Conservation (phyloP, 495 filamentous ascomycete species). For the Cryomyces antarcticus region DNA sequence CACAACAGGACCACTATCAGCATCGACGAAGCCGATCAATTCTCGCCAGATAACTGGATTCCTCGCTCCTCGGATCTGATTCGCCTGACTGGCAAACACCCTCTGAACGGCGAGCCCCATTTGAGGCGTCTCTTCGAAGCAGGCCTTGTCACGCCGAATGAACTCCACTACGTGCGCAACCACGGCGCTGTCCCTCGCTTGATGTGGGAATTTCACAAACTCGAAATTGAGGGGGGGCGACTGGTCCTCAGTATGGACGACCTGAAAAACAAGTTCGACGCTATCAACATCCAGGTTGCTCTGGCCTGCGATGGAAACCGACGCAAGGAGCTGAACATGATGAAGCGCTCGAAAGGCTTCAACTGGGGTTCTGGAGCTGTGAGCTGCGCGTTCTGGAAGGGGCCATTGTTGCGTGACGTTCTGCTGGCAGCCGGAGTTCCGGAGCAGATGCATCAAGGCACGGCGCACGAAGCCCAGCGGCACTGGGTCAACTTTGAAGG, state of each 20-base stretch:
- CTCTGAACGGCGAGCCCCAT: slow-evolving; percentile 15
- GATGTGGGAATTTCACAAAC: slow-evolving; percentile 5
- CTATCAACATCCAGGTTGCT: slow-evolving; percentile 7
- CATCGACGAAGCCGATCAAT: slow-evolving; percentile 18
- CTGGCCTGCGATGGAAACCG: slow-evolving; percentile 9
- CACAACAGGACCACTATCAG: slow-evolving; percentile 1
- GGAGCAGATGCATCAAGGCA: slow-evolving; percentile 27
- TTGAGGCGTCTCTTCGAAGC: slow-evolving; percentile 10
- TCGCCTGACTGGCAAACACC: slow-evolving; percentile 19
- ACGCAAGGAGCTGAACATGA: slow-evolving; percentile 10
- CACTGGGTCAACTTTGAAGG: slow-evolving; percentile 11
- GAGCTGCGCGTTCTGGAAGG: slow-evolving; percentile 10
- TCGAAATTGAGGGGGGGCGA: slow-evolving; percentile 4
- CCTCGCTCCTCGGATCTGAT: slow-evolving; percentile 14
- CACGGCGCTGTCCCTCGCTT: slow-evolving; percentile 9
- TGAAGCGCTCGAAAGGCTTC: slow-evolving; percentile 8
- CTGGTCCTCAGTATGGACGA: slow-evolving; percentile 6
- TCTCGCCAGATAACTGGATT: slow-evolving; percentile 20
- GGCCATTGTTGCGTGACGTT: slow-evolving; percentile 7
- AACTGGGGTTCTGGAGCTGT: slow-evolving; percentile 7
- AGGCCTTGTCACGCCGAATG: slow-evolving; percentile 11
- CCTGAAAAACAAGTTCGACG: slow-evolving; percentile 4
- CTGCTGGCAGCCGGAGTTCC: slow-evolving; percentile 6
- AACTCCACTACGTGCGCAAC: slow-evolving; percentile 10
- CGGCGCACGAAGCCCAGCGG: slow-evolving; percentile 22